Evolutionary conservation across 2,329 filamentous ascomycete genomes (phyloP), one percentile per base, ranked within the genome.

Genomic region (Pestalotiopsis fici): DNA sequence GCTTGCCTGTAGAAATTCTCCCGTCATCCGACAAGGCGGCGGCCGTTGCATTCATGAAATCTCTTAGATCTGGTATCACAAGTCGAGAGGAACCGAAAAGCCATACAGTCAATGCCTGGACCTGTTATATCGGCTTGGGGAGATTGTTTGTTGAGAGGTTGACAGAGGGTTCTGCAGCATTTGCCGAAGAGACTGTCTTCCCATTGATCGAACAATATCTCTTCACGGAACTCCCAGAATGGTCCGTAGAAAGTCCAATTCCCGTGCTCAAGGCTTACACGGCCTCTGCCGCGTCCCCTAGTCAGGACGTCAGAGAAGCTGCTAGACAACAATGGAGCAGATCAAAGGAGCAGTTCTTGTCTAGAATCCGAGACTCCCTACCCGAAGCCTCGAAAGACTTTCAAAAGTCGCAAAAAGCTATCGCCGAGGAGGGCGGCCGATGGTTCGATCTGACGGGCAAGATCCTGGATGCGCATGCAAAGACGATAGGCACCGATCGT

Each of bases 371-470:
- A 65, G 87, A 88, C 5, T 97, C 94, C 0, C 85, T 93, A 4
- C 94, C 95, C 0, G 94, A 95, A 75, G 90, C 95, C 66, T 94
- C 94, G 0, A 91, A 91, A 69, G 92, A 94, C 21, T 93, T 93
- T 71, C 85, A 87, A 28, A 84, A 85, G 55, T 97, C 93, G 0
- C 94, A 97, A 76, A 85, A 88, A 63, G 83, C 83, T 54, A 85
- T 97, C 28, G 87, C 88, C 11, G 84, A 89, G 6, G 87, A 92
- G 72, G 90, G 90, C 0, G 83, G 85, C 59, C 89, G 92, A 0
- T 93, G 93, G 81, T 91, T 92, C 68, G 80, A 86, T 1, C 78
- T 94, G 11, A 83, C 83, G 0, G 83, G 83, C 1, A 79, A 81
- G 23, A 78, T 89, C 4, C 78, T 84, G 39, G 74, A 75, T 43